phyloP scores from a whole-genome alignment of 345 rosid species.

The Kernera saxatilis region DNA sequence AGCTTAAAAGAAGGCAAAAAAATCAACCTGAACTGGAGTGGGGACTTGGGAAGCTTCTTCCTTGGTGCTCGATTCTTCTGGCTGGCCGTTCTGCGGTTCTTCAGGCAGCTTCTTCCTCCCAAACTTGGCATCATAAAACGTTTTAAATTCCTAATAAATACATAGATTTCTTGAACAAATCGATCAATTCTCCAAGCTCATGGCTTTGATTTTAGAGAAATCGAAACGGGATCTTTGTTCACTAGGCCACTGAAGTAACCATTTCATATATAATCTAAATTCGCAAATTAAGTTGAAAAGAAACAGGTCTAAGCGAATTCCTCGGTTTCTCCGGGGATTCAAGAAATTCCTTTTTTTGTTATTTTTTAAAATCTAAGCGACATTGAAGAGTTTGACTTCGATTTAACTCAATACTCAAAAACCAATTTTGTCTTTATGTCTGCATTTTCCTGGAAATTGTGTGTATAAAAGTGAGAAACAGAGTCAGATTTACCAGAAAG shows the following conservation, averaged over 20 bases:
- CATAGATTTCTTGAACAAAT: constrained; percentile 22
- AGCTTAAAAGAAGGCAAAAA: not conserved
- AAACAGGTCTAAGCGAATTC: not conserved
- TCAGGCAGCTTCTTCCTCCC: constrained; percentile 66
- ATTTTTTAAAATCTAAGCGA: not conserved
- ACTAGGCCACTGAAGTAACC: not conserved
- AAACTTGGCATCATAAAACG: constrained; percentile 80
- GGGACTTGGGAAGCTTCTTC: constrained; percentile 51
- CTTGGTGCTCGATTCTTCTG: constrained; percentile 38
- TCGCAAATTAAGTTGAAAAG: not conserved
- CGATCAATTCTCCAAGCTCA: constrained; percentile 26
- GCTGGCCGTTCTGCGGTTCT: constrained; percentile 32
- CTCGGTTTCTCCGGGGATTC: constrained; percentile 24
- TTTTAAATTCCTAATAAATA: constrained; percentile 68
- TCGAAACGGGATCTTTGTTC: constrained; percentile 8
- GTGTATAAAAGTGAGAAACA: not conserved
- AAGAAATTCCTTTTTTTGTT: not conserved
- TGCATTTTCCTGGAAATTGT: not conserved
- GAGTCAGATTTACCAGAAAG: constrained; percentile 52
- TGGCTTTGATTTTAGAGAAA: constrained; percentile 14
- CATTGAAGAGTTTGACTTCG: constrained; percentile 13
- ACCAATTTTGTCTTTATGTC: not conserved
- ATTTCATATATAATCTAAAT: not conserved
- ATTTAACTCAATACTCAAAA: not conserved
- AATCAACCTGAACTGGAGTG: constrained; percentile 50